phyloP scores from a whole-genome alignment of 805 yeast species.

The Ogataea degrootiae region DNA sequence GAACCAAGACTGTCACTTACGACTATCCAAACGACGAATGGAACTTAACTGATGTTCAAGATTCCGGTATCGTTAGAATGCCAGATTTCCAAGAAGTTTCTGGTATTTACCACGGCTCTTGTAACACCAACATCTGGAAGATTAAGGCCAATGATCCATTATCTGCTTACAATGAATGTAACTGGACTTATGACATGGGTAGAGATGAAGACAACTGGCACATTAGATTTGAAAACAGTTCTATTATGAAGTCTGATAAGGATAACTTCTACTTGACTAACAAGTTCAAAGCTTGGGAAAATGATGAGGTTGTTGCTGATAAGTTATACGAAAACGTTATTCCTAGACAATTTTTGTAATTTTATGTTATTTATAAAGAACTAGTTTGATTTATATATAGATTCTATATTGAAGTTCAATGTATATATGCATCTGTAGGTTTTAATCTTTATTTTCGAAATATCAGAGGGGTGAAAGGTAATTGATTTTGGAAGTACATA shows the following conservation, averaged over 20 bases:
- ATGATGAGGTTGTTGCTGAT: conserved; percentile 28
- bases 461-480: too few species aligned
- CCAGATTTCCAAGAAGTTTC: conserved; percentile 29
- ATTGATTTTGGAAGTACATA: too few species aligned
- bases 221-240: conserved; percentile 29
- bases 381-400: too few species aligned
- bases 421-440: too few species aligned
- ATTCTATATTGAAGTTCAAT: too few species aligned
- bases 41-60: conserved; percentile 31
- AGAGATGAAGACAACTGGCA: conserved; percentile 37
- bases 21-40: conserved; percentile 33
- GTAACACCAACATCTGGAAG: conserved; percentile 36
- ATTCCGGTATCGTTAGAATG: conserved; percentile 32
- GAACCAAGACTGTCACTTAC: conserved; percentile 24
- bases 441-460: too few species aligned
- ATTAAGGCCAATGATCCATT: conserved; percentile 35
- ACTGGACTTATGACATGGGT: conserved; percentile 38
- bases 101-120: conserved; percentile 37
- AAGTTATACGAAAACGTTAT: conserved; percentile 32
- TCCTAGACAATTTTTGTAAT: conserved; percentile 30
- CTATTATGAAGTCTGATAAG: conserved; percentile 29
- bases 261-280: conserved; percentile 31
- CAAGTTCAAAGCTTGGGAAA: conserved; percentile 32
- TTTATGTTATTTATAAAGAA: not conserved
- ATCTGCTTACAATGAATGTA: conserved; percentile 34